A percentile compares a stretch with the other conserved stretches of the same genome.
phyloP scores from a whole-genome alignment of 1,139 yeast genomes.

The Candida tropicalis region DNA sequence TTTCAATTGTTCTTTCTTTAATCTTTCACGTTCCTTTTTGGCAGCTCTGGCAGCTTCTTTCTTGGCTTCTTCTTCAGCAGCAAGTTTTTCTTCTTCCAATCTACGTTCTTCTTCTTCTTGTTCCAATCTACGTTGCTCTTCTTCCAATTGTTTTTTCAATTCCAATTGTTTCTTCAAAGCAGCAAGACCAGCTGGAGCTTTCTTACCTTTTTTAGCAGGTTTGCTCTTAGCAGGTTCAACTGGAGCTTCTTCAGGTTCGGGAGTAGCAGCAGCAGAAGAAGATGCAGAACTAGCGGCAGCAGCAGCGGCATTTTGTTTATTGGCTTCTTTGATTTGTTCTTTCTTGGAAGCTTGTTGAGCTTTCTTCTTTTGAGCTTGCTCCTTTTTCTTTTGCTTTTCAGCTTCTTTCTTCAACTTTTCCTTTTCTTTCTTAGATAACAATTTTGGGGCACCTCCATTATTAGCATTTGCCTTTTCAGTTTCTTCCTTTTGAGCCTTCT shows the following conservation, averaged over 20 bases:
- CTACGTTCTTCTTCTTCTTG: conserved; percentile 69
- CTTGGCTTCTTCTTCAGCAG: conserved; percentile 64
- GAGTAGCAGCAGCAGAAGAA: conserved; percentile 34
- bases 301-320: conserved; percentile 58
- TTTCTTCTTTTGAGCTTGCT: conserved; percentile 85
- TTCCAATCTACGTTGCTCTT: conserved; percentile 62
- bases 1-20: conserved; percentile 76
- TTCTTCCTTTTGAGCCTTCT: conserved; percentile 63
- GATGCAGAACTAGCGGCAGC: conserved; percentile 43
- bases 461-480: conserved; percentile 47
- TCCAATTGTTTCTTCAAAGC: conserved; percentile 85
- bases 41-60: conserved; percentile 72
- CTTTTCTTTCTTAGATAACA: conserved; percentile 94
- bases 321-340: conserved; percentile 65
- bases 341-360: conserved; percentile 61
- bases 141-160: conserved; percentile 80
- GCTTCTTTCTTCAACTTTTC: conserved; percentile 97
- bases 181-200: conserved; percentile 78
- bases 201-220: conserved; percentile 58
- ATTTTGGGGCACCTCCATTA: conserved; percentile 56
- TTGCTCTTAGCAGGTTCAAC: conserved; percentile 26
- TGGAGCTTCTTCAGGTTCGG: conserved; percentile 35
- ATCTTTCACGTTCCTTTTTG: conserved; percentile 82
- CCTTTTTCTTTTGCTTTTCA: conserved; percentile 93
- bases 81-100: conserved; percentile 62